Percentiles rank a stretch among this genome's conserved stretches.
Evolutionary conservation across 441 rosid species (phyloP).

Genomic region (Lepidium campestre): DNA sequence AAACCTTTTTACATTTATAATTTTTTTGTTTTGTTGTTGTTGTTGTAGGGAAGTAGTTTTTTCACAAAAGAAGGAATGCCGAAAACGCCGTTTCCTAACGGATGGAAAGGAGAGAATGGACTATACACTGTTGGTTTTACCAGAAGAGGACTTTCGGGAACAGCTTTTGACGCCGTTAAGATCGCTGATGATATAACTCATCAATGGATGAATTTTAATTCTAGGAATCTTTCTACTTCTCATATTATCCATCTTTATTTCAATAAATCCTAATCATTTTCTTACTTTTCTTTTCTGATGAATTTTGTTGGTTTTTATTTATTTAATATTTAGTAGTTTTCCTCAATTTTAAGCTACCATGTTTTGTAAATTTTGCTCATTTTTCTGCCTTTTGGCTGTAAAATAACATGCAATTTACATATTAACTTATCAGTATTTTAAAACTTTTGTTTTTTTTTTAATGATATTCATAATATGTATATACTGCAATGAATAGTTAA

Average conservation of each 20-base stretch:
- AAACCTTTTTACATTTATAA: too few relatives aligned
- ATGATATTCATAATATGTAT: neutral
- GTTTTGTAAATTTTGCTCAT: neutral
- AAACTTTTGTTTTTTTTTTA: too few relatives aligned
- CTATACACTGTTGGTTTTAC: slow-evolving; percentile 87
- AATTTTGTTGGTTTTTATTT: neutral
- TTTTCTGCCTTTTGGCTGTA: neutral
- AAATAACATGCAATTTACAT: neutral
- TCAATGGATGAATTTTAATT: slow-evolving; percentile 38
- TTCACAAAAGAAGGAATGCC: slow-evolving; percentile 90
- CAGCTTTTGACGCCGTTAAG: slow-evolving; percentile 67
- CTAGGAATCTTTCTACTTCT: slow-evolving; percentile 30
- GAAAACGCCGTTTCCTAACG: slow-evolving; percentile 68
- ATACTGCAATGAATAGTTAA: neutral
- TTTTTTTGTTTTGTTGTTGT: neutral
- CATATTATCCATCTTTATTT: slow-evolving; percentile 33
- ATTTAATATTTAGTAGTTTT: neutral
- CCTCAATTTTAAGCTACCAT: neutral
- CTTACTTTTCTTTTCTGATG: neutral
- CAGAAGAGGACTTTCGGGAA: slow-evolving; percentile 75
- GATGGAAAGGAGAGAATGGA: slow-evolving; percentile 86
- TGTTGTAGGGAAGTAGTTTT: slow-evolving; percentile 52
- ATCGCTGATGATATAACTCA: slow-evolving; percentile 57
- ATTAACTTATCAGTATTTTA: too few relatives aligned
- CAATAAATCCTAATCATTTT: slow-evolving; percentile 4